Percentiles rank a stretch among this genome's conserved stretches.
Conservation (phyloP, 306 rosid genomes). For the Calophaca sinica region DNA sequence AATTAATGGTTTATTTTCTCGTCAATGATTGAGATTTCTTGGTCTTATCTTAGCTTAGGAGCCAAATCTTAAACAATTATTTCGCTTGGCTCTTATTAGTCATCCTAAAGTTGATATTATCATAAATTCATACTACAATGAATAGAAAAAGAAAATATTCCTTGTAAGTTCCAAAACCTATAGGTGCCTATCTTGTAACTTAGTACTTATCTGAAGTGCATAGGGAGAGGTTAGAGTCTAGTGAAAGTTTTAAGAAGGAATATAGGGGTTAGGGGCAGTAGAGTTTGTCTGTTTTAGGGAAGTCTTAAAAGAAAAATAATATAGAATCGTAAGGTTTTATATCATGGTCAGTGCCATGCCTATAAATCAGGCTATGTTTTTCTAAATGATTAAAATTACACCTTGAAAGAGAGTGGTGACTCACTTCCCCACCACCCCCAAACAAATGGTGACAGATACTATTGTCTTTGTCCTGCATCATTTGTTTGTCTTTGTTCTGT, state of each 20-base stretch:
- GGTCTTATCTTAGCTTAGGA: not conserved
- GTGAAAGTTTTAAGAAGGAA: slow-evolving; percentile 7
- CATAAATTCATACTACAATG: not conserved
- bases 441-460: slow-evolving; percentile 1
- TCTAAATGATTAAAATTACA: not conserved
- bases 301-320: not conserved
- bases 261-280: not conserved
- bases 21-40: too few species aligned
- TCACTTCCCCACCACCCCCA: slow-evolving; percentile 24
- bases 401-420: slow-evolving; percentile 12
- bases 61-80: not conserved
- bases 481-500: slow-evolving; percentile 22
- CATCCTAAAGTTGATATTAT: not conserved
- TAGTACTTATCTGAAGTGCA: not conserved
- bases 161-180: not conserved
- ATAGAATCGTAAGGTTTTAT: slow-evolving; percentile 3
- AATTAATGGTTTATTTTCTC: too few species aligned
- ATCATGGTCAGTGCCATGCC: slow-evolving; percentile 38
- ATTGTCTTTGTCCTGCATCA: slow-evolving; percentile 14
- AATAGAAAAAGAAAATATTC: slow-evolving; percentile 4
- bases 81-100: slow-evolving; percentile 11
- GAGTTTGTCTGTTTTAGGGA: slow-evolving; percentile 32
- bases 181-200: not conserved
- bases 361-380: not conserved
- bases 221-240: not conserved